These are phyloP conservation scores for Hymenoscyphus occultus DNA, from an alignment of 2,329 filamentous ascomycete genomes.

Conservation along the genomic window DNA sequence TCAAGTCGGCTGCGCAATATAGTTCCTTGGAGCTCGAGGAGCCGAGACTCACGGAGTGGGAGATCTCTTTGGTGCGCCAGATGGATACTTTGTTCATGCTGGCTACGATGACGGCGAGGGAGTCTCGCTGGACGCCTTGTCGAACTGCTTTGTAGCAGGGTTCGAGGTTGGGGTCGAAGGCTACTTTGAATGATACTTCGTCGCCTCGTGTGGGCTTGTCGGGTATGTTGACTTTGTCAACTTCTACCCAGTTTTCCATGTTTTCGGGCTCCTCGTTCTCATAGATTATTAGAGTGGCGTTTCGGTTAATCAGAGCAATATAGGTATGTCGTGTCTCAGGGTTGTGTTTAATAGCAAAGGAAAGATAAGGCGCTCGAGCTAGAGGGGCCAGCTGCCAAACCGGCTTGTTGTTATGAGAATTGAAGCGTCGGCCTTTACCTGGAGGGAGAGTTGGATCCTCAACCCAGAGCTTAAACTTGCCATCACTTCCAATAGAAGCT, in stretches of 20 bases:
- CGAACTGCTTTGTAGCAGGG: slow-evolving; percentile 74
- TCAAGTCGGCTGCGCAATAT: slow-evolving; percentile 76
- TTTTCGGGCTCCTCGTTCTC: slow-evolving; percentile 85
- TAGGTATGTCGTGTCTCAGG: slow-evolving; percentile 78
- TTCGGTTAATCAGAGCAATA: slow-evolving; percentile 78
- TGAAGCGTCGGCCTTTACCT: slow-evolving; percentile 75
- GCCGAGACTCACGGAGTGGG: slow-evolving; percentile 49
- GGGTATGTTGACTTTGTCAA: slow-evolving; percentile 76
- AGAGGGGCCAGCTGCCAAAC: slow-evolving; percentile 38
- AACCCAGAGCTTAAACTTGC: slow-evolving; percentile 87
- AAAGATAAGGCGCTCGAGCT: slow-evolving; percentile 55
- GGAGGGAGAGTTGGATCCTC: slow-evolving; percentile 81
- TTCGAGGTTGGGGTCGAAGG: slow-evolving; percentile 84
- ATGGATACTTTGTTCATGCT: slow-evolving; percentile 81
- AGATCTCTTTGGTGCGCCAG: slow-evolving; percentile 68
- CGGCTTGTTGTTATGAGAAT: slow-evolving; percentile 63
- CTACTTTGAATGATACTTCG: slow-evolving; percentile 81
- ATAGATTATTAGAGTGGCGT: slow-evolving; percentile 75
- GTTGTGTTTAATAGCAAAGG: slow-evolving; percentile 80
- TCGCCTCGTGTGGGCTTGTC: slow-evolving; percentile 72
- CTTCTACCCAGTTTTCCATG: slow-evolving; percentile 68
- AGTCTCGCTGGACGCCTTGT: slow-evolving; percentile 77
- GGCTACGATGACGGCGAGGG: slow-evolving; percentile 78
- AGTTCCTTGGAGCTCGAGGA: slow-evolving; percentile 68
- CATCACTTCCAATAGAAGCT: slow-evolving; percentile 84